These are phyloP conservation scores for Phytopythium montanum DNA, from an alignment of 352 stramenopile genomes.

Conservation along the genomic window DNA sequence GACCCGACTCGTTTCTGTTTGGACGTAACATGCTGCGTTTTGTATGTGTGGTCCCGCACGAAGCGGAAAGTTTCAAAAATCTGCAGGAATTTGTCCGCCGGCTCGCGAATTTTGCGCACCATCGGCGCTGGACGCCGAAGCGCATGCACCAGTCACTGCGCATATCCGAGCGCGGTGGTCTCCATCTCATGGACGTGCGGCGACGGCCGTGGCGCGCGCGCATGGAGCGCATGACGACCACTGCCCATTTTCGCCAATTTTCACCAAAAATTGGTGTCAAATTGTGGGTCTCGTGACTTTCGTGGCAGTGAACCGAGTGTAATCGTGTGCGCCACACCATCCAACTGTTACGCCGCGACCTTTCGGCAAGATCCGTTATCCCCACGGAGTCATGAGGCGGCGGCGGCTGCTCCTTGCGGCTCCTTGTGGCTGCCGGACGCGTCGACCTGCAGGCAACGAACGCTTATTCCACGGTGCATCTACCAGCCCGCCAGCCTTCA, in stretches of 20 bases:
- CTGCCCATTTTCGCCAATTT: not conserved
- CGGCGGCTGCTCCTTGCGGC: slow-evolving; percentile 2
- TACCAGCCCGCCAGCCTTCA: slow-evolving; percentile 10
- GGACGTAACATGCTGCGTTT: no score
- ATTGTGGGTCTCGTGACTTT: not conserved
- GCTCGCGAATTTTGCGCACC: no score
- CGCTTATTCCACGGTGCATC: not conserved
- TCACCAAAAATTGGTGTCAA: not conserved
- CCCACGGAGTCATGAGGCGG: not conserved
- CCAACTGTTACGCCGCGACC: not conserved
- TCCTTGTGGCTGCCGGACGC: not conserved
- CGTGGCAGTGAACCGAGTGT: not conserved
- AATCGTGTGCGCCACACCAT: not conserved
- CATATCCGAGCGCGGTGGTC: no score
- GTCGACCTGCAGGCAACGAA: not conserved
- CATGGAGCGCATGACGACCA: no score
- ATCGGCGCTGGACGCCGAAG: no score
- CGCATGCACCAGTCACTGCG: no score
- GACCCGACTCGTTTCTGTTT: no score
- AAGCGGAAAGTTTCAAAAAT: no score
- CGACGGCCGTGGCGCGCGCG: no score
- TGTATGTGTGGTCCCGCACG: no score
- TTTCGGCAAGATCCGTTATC: slow-evolving; percentile 4
- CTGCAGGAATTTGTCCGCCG: no score
- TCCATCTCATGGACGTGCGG: no score